Base-by-base conservation (phyloP, 2,329 filamentous ascomycete species). In the Alternaria dauci region DNA sequence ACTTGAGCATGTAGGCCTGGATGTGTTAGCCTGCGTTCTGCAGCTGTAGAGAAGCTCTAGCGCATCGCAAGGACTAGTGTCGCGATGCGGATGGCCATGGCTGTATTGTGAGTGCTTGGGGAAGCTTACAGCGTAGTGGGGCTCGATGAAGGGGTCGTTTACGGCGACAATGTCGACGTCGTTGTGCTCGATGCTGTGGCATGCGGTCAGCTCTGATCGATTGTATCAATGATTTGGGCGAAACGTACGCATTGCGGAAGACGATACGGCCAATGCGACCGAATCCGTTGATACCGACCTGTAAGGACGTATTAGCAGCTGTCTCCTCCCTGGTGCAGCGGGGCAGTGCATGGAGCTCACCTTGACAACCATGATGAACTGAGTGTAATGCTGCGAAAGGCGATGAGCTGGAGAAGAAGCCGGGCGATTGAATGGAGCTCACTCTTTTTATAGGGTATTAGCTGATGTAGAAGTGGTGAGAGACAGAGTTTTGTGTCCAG, bases 231-330 rank as follows among this genome's bases (percentile, higher is more conserved):
- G 32, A 39, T 56, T 53, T 26, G 44, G 20, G 50, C 59, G 48
- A 44, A 28, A 88, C 87, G 81, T 80, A 90, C 88, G 94, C 92
- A 87, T 97, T 98, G 86, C 94, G 93, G 91, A 98, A 95, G 87
- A 98, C 88, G 83, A 99, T 97, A 83, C 95, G 92, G 80, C 95
- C 95, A 85, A 99, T 99, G 85, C 95, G 94, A 86, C 95, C 95
- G 88, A 99, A 99, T 84, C 95, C 94, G 91, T 97, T 98, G 91
- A 97, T 97, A 83, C 93, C 93, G 81, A 96, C 92, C 89, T 96
- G 60, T 56, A 57, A 44, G 54, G 51, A 61, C 41, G 56, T 66
- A 70, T 74, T 68, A 76, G 66, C 70, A 59, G 62, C 61, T 70
- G 66, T 42, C 47, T 47, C 20, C 20, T 23, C 20, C 42, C 28